Base-by-base conservation (phyloP, 176 grass and related monocot genomes). In the Oropetium thomaeum region DNA sequence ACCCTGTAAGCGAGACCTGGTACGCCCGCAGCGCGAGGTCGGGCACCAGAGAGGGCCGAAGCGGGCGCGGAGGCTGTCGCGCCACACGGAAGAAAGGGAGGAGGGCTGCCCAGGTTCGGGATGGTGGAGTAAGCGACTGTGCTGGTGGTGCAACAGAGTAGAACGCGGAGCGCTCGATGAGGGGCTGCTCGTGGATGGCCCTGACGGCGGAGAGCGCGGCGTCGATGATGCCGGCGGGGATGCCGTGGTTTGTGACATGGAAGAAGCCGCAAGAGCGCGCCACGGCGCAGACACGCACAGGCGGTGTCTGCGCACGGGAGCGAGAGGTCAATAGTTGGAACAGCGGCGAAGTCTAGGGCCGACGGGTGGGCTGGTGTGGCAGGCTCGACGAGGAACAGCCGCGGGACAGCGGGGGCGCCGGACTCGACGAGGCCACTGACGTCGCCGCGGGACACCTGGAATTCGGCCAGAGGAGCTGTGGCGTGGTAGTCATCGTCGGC, bases 361-460 rank as follows among this genome's bases (percentile, higher is more conserved):
- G 33, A 8, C 4, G 33, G 3, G 2, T 45, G 7, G 37, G 34
- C 0, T 1, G 22, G 10, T 14, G 13, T 8, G 58, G 29, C 4
- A 19, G 23, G 31, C 28, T n/a, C n/a, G n/a, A 14, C 0, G 33
- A 75, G 33, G 83, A 82, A 82, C 17, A 64, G 5, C 0, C 38
- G 39, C 11, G 74, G 78, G 28, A 82, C 43, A 10, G 69, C 2
- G 69, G 87, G 44, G 37, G 51, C 22, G 37, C 83, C 79, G 16
- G 79, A 82, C 74, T 89, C 87, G 29, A 89, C 62, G 45, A 89
- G 78, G 73, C 68, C 87, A 16, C 74, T 59, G 67, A 90, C 83
- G 43, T 79, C 87, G 62, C 44, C 79, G 4, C 75, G 68, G 43
- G 69, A 30, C 54, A 27, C 39, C 38, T 86, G 67, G 39, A 83